Evolutionary conservation across 352 stramenopile genomes (phyloP).

Genomic region (Blastocystis sp.): DNA sequence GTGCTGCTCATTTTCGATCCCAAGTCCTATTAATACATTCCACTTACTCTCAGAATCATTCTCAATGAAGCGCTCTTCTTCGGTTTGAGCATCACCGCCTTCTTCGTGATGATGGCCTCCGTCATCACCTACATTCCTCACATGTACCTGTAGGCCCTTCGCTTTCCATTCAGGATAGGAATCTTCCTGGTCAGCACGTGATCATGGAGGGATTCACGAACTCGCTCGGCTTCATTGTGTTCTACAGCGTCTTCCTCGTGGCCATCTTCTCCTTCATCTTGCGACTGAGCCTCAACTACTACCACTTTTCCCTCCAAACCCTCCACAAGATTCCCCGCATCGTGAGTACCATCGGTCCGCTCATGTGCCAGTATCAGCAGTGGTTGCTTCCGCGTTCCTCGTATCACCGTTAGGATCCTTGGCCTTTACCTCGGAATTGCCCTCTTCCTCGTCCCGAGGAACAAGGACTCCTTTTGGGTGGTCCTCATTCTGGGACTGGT

Average conservation of each 20-base stretch:
- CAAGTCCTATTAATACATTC: neutral
- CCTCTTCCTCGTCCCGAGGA: constrained; percentile 14
- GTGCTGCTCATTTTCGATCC: neutral
- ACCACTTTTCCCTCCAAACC: constrained; percentile 47
- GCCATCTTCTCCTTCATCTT: constrained; percentile 43
- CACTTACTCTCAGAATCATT: constrained; percentile 2
- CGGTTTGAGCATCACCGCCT: constrained; percentile 10
- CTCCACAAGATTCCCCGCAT: constrained; percentile 45
- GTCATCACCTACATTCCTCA: constrained; percentile 52
- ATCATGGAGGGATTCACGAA: constrained; percentile 16
- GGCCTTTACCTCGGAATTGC: constrained; percentile 30
- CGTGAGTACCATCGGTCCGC: constrained; percentile 27
- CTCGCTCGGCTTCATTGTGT: neutral
- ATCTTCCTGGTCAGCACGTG: constrained; percentile 28
- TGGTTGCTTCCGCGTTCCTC: neutral
- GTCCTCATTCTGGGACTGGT: constrained; percentile 14
- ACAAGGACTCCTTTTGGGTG: constrained; percentile 7
- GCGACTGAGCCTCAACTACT: constrained; percentile 53
- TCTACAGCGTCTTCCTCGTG: constrained; percentile 9
- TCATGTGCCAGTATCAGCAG: constrained; percentile 58
- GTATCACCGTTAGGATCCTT: constrained; percentile 13
- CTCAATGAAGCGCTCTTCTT: constrained; percentile 50
- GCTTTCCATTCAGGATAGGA: neutral
- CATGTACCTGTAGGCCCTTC: neutral
- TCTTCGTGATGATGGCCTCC: constrained; percentile 37